A percentile compares a stretch with the other conserved stretches of the same genome.
Evolutionary conservation across 257 asterid genomes (phyloP).

Genomic region (Paulownia fortunei): DNA sequence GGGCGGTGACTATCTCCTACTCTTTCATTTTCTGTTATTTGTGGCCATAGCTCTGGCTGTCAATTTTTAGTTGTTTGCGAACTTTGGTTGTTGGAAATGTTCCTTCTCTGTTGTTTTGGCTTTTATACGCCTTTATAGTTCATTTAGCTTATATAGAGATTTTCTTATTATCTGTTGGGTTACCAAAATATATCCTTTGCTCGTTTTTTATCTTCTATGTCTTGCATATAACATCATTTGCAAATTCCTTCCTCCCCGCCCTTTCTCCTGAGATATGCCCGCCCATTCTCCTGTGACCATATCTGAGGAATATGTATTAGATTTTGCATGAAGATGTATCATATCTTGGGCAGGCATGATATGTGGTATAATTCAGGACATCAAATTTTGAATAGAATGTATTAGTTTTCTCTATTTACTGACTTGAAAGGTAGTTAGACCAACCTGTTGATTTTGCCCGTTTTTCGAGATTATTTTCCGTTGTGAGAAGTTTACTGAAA

Average conservation of each 20-base stretch:
- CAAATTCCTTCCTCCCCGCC: not conserved
- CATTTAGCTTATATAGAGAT: not conserved
- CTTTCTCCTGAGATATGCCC: too few relatives aligned
- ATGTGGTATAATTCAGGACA: not conserved
- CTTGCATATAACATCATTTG: not conserved
- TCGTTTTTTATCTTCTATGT: not conserved
- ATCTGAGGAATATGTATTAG: not conserved
- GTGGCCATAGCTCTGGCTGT: not conserved
- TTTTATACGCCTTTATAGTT: too few relatives aligned
- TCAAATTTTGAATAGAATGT: not conserved
- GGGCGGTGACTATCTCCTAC: slow-evolving; percentile 65
- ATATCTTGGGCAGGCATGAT: not conserved
- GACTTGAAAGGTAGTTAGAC: not conserved
- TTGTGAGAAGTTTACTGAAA: too few relatives aligned
- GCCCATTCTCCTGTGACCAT: not conserved
- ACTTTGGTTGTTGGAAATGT: slow-evolving; percentile 21
- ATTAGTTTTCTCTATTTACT: not conserved
- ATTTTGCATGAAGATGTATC: not conserved
- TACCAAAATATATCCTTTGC: not conserved
- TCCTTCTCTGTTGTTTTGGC: slow-evolving; percentile 7
- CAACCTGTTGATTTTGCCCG: too few relatives aligned
- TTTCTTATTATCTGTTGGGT: not conserved
- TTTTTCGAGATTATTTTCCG: too few relatives aligned
- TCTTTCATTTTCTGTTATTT: slow-evolving; percentile 14
- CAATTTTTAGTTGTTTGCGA: too few relatives aligned